Percentiles rank a stretch among this genome's conserved stretches.
Evolutionary conservation across 192 early-diverging fungal species (phyloP).

Genomic region (Mortierella hygrophila): DNA sequence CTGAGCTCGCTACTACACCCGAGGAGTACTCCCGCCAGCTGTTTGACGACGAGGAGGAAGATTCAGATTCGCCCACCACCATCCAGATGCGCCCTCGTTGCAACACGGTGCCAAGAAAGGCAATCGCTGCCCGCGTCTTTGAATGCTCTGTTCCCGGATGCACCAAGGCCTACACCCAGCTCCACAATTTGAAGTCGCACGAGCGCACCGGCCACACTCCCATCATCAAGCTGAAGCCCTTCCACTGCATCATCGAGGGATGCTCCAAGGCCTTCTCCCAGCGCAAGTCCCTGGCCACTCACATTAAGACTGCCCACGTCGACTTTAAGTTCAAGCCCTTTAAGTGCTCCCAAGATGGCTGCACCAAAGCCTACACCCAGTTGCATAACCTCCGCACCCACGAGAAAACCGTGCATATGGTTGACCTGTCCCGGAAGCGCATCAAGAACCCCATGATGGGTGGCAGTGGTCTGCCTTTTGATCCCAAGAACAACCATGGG

Average conservation of each 20-base stretch:
- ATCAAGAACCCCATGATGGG: constrained; percentile 32
- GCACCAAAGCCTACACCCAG: constrained; percentile 84
- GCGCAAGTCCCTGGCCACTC: constrained; percentile 80
- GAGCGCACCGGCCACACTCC: constrained; percentile 68
- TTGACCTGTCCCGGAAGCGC: constrained; percentile 50
- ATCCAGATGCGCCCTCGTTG: constrained; percentile 35
- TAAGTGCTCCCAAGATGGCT: constrained; percentile 72
- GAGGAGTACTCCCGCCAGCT: constrained; percentile 9
- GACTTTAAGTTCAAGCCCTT: constrained; percentile 66
- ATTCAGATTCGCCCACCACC: constrained; percentile 42
- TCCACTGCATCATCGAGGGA: constrained; percentile 53
- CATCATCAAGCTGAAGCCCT: constrained; percentile 54
- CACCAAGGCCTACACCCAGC: constrained; percentile 55
- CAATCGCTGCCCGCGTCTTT: constrained; percentile 61
- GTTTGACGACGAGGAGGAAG: constrained; percentile 34
- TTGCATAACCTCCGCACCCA: constrained; percentile 85
- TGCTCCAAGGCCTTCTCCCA: constrained; percentile 64
- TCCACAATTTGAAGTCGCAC: constrained; percentile 59
- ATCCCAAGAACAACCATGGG: constrained; percentile 6
- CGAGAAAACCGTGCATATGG: constrained; percentile 68
- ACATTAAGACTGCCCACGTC: constrained; percentile 62
- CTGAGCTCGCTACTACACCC: constrained; percentile 4
- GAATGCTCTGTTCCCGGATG: constrained; percentile 55
- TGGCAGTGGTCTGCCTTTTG: background rate
- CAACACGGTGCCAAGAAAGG: constrained; percentile 42